A percentile compares a stretch with the other conserved stretches of the same genome.
These are phyloP conservation scores for Suillus cothurnatus DNA, from an alignment of 768 basidiomycete species.

Conservation along the genomic window DNA sequence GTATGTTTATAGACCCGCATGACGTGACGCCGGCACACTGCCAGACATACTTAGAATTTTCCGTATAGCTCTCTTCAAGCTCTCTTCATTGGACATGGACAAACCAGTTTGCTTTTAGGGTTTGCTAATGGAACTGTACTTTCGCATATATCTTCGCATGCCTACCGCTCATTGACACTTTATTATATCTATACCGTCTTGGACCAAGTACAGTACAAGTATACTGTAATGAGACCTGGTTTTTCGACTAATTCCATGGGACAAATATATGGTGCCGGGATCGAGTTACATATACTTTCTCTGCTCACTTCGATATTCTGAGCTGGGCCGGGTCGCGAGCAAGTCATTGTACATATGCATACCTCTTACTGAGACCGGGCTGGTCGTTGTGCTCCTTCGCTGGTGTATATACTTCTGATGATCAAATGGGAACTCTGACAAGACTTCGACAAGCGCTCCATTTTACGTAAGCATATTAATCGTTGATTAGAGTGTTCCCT, in stretches of 20 bases:
- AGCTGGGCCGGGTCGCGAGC: neutral
- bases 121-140: slow-evolving; percentile 22
- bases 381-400: neutral
- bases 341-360: neutral
- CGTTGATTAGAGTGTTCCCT: neutral
- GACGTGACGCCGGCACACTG: neutral
- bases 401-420: neutral
- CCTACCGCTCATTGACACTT: slow-evolving; percentile 28
- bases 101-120: slow-evolving; percentile 9
- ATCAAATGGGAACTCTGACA: neutral
- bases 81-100: slow-evolving; percentile 16
- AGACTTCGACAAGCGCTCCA: neutral
- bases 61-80: neutral
- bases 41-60: neutral
- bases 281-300: neutral
- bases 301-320: neutral
- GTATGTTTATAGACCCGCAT: slow-evolving; percentile 1
- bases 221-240: neutral
- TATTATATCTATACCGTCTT: slow-evolving; percentile 10
- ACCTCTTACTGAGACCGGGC: neutral
- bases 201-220: slow-evolving; percentile 1
- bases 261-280: neutral
- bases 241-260: neutral
- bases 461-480: neutral
- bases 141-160: slow-evolving; percentile 21